phyloP scores from a whole-genome alignment of 371 early-diverging fungal species.

The Haplosporangium sp. region DNA sequence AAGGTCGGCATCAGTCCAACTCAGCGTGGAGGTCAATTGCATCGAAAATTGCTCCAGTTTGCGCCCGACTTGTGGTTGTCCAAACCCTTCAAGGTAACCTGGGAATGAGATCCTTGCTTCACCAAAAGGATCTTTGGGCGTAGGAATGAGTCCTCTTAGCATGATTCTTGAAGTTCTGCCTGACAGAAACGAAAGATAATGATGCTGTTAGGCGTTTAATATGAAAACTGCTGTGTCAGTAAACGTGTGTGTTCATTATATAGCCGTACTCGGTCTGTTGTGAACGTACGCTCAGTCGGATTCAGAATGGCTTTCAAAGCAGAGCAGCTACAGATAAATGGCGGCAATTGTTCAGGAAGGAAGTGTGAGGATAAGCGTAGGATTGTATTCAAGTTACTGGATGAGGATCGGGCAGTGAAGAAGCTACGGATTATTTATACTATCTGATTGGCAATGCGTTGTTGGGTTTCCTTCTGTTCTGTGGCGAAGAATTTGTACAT shows the following conservation, averaged over 20 bases:
- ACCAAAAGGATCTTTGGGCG: constrained; percentile 15
- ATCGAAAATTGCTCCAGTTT: constrained; percentile 14
- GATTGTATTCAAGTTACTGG: not conserved
- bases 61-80: constrained; percentile 14
- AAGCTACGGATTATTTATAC: constrained; percentile 2
- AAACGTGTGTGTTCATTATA: not conserved
- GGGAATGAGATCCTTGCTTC: constrained; percentile 4
- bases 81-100: constrained; percentile 13
- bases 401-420: not conserved
- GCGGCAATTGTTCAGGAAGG: no score
- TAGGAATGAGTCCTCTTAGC: constrained; percentile 6
- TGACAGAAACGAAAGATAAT: not conserved
- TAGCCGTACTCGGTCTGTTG: not conserved
- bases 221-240: constrained; percentile 2
- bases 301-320: no score
- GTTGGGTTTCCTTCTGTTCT: not conserved
- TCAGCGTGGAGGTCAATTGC: not conserved
- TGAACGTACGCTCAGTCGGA: no score
- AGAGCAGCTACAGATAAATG: no score
- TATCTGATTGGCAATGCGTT: not conserved
- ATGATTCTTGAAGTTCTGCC: not conserved
- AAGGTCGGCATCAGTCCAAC: not conserved
- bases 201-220: not conserved
- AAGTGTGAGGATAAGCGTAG: no score
- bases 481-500: not conserved